Base-by-base conservation (phyloP, 768 basidiomycete species). In the Psilocybe sp. region DNA sequence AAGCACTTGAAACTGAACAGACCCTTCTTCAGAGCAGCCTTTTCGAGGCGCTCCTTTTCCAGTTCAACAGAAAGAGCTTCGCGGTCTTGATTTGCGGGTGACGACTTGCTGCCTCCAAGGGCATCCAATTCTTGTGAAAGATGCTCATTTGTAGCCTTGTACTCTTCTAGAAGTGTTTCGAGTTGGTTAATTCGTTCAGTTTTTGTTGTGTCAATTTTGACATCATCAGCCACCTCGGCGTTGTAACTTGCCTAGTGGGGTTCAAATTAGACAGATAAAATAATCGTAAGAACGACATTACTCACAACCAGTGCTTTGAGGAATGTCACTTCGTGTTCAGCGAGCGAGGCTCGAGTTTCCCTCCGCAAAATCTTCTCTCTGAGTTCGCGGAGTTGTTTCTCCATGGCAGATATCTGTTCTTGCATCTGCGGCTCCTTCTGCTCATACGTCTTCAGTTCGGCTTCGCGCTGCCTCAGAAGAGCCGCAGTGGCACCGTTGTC, bases 251-350 rank as follows among this genome's bases (percentile, higher is more conserved):
- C 79, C 82, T 86, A 42, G 19, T 12, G 9, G 43, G 5, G 19
- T 23, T n/a, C 5, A 44, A 40, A 18, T 44, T 3, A 5, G 40
- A 49, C 15, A 5, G 46, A 16, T 40, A 41, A 5, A 7, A 46
- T n/a, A 59, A 28, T 46, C 15, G n/a, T 14, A 33, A 50, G 7
- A 11, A 20, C 7, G 2, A 39, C 38, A 15, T 39, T n/a, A 73
- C 84, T 43, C 42, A 86, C 85, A 59, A 89, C 69, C n/a, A 89
- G 69, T 0, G 82, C 83, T 52, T 82, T 74, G 48, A 87, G 60
- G 60, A 85, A 87, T n/a, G 75, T 71, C n/a, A 80, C 75, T 56
- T 90, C 87, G 28, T 81, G 63, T 56, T 87, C 84, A 0, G 68
- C 67, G 14, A 74, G 58, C 14, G 59, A 53, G 1, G 60, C 57